phyloP scores from a whole-genome alignment of 139 green algal genomes.

The Ettlia oleoabundans region DNA sequence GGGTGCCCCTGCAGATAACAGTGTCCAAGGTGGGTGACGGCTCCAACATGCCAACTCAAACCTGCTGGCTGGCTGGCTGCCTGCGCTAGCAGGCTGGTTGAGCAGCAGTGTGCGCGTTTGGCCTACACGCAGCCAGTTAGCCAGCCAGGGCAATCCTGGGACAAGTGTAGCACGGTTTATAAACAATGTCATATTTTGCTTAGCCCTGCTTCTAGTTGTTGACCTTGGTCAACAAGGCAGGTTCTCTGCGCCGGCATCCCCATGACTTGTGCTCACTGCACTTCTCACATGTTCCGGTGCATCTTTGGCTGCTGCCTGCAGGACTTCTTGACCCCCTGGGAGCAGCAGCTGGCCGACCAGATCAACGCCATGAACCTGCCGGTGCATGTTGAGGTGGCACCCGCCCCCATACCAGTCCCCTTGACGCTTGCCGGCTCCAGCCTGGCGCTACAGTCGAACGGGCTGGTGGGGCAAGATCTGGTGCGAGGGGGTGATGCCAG shows the following conservation, averaged over 20 bases:
- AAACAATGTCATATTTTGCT: too few relatives aligned
- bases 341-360: slow-evolving; percentile 33
- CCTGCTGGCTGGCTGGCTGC: background rate
- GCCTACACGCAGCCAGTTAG: too few relatives aligned
- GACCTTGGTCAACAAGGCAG: background rate
- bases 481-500: too few relatives aligned
- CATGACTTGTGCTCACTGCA: too few relatives aligned
- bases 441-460: background rate
- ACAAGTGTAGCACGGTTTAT: too few relatives aligned
- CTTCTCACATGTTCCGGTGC: background rate
- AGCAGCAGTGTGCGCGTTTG: background rate
- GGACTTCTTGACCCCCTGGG: slow-evolving; percentile 41
- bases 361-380: slow-evolving; percentile 37
- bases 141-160: too few relatives aligned
- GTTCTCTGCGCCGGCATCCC: background rate
- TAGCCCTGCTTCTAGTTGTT: too few relatives aligned
- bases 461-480: too few relatives aligned
- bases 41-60: background rate
- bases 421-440: background rate
- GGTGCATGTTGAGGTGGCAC: slow-evolving; percentile 40
- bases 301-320: background rate
- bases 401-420: background rate
- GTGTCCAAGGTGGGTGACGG: slow-evolving; percentile 3
- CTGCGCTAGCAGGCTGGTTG: background rate
- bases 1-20: slow-evolving; percentile 25